Evolutionary conservation across 345 rosid species (phyloP), one percentile per base, ranked within the genome.

Genomic region (Rubroshorea leprosula): DNA sequence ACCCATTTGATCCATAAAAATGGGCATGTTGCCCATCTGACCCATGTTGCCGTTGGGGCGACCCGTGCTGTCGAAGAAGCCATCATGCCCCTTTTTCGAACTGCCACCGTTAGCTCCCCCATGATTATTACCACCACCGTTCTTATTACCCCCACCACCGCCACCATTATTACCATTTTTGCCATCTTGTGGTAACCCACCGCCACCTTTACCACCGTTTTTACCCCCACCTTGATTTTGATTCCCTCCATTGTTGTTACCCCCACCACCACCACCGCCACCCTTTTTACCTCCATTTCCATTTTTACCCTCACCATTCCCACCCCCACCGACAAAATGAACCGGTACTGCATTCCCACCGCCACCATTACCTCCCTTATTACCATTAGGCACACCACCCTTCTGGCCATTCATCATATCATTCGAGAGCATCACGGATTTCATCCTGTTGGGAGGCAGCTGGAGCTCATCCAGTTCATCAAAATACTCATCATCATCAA

Each of bases 231-330:
- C 80, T 64, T 73, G 75, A 69, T 69, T 73, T 20, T 45, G 71
- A 17, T 72, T 82, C 4, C 73, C 80, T 72, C 75, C 80, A 51
- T 61, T 75, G 18, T 55, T 72, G 27, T 71, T 71, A 2, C 73
- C 78, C 22, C 76, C 74, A 13, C 68, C 67, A 25, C 70, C 70
- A 0, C 57, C 73, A 5, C 77, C 71, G 14, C 74, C 78, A 0
- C 80, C 78, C 51, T 84, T 84, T 58, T 82, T 79, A 5, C 83
- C 83, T 17, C 76, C 79, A 3, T 70, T 71, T 8, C 76, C 83
- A 61, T 73, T 65, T 58, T 65, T 70, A 22, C 71, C 71, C 26
- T 63, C 79, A 21, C 63, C 73, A 21, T 62, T 62, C 15, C 79
- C 79, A 5, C 74, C 82, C 1, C 72, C 78, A 57, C 63, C 60